A percentile compares a stretch with the other conserved stretches of the same genome.
Conservation (phyloP, 2,329 filamentous ascomycete genomes). For the Escovopsis sp. region DNA sequence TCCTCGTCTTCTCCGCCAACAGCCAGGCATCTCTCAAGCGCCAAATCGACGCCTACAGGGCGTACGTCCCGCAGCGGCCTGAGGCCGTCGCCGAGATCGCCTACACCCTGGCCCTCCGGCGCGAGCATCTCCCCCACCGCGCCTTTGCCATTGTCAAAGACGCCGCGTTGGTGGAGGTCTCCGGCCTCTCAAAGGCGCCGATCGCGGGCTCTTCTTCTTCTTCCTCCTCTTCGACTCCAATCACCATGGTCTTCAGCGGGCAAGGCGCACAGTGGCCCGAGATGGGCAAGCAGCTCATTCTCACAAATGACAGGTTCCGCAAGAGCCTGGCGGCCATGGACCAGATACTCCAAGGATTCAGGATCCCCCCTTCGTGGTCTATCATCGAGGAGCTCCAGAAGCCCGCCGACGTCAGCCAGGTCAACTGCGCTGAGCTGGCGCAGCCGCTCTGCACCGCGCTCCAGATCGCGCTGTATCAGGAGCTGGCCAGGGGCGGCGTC, state of each 20-base stretch:
- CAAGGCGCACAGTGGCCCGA: neutral
- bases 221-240: neutral
- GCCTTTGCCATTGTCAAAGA: neutral
- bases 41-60: slow-evolving; percentile 1
- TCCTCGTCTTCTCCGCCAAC: slow-evolving; percentile 4
- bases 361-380: neutral
- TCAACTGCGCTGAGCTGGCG: neutral
- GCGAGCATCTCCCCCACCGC: neutral
- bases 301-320: neutral
- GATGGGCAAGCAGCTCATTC: neutral
- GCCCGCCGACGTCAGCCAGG: neutral
- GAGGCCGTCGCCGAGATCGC: neutral
- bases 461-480: slow-evolving; percentile 25
- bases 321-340: neutral
- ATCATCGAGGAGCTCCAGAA: neutral
- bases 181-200: too few relatives aligned
- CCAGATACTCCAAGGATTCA: neutral
- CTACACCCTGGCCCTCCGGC: neutral
- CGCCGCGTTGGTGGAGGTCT: neutral
- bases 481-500: slow-evolving; percentile 17
- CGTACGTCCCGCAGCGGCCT: neutral
- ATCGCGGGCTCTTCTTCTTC: neutral
- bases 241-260: neutral
- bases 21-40: slow-evolving; percentile 1
- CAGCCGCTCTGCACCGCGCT: slow-evolving; percentile 22